phyloP scores from a whole-genome alignment of 306 rosid species.

The Vicia faba region DNA sequence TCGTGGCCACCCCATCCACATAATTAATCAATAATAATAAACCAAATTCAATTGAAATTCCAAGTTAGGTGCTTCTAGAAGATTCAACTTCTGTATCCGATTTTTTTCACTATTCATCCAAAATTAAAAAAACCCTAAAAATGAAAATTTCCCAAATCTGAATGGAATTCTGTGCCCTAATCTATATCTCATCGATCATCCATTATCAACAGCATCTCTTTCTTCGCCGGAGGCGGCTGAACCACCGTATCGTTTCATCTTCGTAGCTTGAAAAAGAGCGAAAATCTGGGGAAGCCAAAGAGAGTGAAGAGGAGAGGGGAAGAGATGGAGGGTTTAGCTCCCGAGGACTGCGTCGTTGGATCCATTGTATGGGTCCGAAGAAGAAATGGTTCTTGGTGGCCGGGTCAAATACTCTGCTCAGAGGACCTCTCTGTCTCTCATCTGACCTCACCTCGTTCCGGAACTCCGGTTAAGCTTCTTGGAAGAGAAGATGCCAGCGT shows the following conservation, averaged over 20 bases:
- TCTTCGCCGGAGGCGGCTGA: constrained; percentile 45
- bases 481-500: constrained; percentile 60
- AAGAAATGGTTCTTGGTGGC: constrained; percentile 62
- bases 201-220: constrained; percentile 33
- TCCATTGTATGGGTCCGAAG: constrained; percentile 57
- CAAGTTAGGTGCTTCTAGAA: constrained; percentile 32
- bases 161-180: constrained; percentile 51
- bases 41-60: too few relatives aligned
- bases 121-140: constrained; percentile 44
- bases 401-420: constrained; percentile 51
- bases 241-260: constrained; percentile 6
- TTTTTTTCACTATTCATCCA: constrained; percentile 20
- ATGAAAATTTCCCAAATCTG: constrained; percentile 52
- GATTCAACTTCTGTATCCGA: background rate
- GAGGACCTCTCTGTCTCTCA: constrained; percentile 46
- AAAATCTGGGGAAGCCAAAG: constrained; percentile 51
- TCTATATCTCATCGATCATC: constrained; percentile 33
- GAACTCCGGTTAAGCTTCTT: constrained; percentile 58
- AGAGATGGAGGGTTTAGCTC: constrained; percentile 42
- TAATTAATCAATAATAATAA: too few relatives aligned
- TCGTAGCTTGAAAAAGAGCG: background rate
- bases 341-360: constrained; percentile 50
- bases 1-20: too few relatives aligned
- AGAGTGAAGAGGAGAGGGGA: constrained; percentile 32
- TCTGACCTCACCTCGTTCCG: constrained; percentile 53